A percentile compares a stretch with the other conserved stretches of the same genome.
phyloP scores from a whole-genome alignment of 129 eudicot genomes.

The Heracleum sosnowskyi region DNA sequence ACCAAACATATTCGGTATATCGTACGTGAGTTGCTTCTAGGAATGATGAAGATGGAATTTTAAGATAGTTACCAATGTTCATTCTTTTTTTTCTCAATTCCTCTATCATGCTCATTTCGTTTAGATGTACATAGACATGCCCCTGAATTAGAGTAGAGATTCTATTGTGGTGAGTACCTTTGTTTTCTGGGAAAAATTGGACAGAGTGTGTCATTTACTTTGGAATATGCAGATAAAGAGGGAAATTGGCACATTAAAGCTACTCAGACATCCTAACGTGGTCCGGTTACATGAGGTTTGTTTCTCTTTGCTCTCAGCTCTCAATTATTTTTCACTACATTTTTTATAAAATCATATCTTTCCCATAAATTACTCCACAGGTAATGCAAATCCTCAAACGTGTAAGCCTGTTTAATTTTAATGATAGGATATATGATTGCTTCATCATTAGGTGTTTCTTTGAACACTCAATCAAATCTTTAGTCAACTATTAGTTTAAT shows the following conservation, averaged over 20 bases:
- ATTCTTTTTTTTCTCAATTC: too few relatives aligned
- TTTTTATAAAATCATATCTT: not conserved
- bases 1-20: not conserved
- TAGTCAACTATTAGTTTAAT: not conserved
- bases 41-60: not conserved
- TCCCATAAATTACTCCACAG: not conserved
- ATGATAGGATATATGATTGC: not conserved
- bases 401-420: not conserved
- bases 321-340: not conserved
- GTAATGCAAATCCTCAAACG: not conserved
- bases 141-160: not conserved
- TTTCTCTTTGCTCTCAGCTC: not conserved
- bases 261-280: constrained; percentile 78
- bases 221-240: constrained; percentile 64
- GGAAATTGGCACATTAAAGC: constrained; percentile 82
- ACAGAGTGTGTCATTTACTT: too few relatives aligned
- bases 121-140: too few relatives aligned
- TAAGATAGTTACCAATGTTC: too few relatives aligned
- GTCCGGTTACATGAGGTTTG: constrained; percentile 76
- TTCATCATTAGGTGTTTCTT: not conserved
- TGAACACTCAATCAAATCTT: not conserved
- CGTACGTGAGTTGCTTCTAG: not conserved
- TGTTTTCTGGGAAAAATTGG: not conserved
- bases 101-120: too few relatives aligned
- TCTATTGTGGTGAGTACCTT: not conserved